Base-by-base conservation (phyloP, 176 grass and related monocot species). In the Musa itinerans region DNA sequence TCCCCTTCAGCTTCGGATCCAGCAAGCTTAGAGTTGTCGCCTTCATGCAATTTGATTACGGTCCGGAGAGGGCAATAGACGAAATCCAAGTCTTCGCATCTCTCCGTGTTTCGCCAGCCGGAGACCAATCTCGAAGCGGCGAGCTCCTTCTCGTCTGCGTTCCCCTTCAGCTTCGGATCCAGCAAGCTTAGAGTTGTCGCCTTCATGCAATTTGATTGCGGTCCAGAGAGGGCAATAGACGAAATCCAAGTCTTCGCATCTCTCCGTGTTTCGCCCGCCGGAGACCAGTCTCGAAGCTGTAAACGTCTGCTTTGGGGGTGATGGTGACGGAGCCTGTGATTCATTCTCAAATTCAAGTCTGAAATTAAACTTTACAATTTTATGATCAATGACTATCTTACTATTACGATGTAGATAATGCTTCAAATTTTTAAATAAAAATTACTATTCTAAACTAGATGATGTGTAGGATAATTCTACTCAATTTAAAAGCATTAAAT, bases 281-380 rank as follows among this genome's bases (percentile, higher is more conserved):
- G 1, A 26, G 86, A 53, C 84, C 19, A 23, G 85, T 69, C 12
- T 79, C 82, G n/a, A 78, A 88, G 49, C 83, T 82, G 52, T 89
- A 85, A 0, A 89, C 83, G 68, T 89, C 79, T 8, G 55, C 63
- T 57, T 82, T 89, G 7, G 72, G 25, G 11, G 86, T 85, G 2
- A 89, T 79, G 57, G 79, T 34, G 29, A 2, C 50, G 15, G 66
- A 50, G 0, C 83, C 86, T 20, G 49, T 67, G 6, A 82, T 50
- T 83, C 86, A 85, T 63, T 89, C 83, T 0, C 75, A 23, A 23
- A 23, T 23, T 23, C 23, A 23, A n/a, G n/a, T n/a, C n/a, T n/a
- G n/a, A n/a, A n/a, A n/a, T n/a, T n/a, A n/a, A n/a, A n/a, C n/a
- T n/a, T n/a, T n/a, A n/a, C n/a, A n/a, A 23, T 0, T 23, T 23